phyloP scores from a whole-genome alignment of 768 basidiomycete genomes.

The Hygrocybe coccinea region DNA sequence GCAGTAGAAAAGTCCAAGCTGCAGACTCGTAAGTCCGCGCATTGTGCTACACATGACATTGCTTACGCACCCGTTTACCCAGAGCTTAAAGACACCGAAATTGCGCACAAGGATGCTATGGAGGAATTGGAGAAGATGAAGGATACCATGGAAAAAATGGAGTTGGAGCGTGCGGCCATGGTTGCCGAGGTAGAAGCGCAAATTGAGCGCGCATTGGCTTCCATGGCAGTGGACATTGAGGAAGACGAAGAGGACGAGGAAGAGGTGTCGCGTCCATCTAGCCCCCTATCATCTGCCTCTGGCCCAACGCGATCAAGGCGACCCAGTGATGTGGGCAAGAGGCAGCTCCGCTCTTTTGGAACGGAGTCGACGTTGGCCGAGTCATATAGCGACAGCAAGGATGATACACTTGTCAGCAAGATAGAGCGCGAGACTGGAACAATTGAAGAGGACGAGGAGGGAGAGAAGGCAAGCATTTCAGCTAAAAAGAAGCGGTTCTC shows the following conservation, averaged over 20 bases:
- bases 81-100: constrained; percentile 82
- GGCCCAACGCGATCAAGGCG: constrained; percentile 50
- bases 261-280: constrained; percentile 59
- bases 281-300: constrained; percentile 60
- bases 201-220: constrained; percentile 79
- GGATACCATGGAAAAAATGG: constrained; percentile 81
- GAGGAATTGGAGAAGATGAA: constrained; percentile 81
- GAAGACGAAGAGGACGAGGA: constrained; percentile 67
- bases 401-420: constrained; percentile 30
- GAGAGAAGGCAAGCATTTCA: constrained; percentile 39
- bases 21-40: constrained; percentile 59
- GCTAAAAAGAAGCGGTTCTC: constrained; percentile 76
- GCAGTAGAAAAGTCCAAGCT: constrained; percentile 74
- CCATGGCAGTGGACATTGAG: constrained; percentile 76
- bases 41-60: background rate
- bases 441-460: constrained; percentile 55
- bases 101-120: constrained; percentile 73
- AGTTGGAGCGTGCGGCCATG: constrained; percentile 81
- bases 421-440: constrained; percentile 47
- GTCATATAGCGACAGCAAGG: constrained; percentile 46
- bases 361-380: constrained; percentile 82
- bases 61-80: constrained; percentile 6
- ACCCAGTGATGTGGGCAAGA: constrained; percentile 54
- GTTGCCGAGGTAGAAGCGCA: constrained; percentile 91
- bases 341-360: constrained; percentile 61